Evolutionary conservation across 2,329 filamentous ascomycete genomes (phyloP).

Genomic region (Neonectria hederae): DNA sequence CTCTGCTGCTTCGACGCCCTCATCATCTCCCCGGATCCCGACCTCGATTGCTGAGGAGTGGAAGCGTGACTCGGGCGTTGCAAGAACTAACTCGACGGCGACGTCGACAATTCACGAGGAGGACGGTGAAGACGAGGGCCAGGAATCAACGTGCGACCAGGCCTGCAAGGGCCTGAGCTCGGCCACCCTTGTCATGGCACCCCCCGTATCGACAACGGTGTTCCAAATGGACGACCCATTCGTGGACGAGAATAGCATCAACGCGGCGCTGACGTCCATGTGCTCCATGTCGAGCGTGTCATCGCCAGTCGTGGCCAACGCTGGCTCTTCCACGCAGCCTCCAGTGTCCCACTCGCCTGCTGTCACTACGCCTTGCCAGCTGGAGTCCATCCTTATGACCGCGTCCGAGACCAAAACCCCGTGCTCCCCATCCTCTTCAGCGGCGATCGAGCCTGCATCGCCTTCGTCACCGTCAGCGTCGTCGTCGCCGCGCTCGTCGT

Average conservation of each 20-base stretch:
- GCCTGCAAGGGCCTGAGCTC: conserved; percentile 2
- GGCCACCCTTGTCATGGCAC: conserved; percentile 9
- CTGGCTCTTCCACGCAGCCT: conserved; percentile 35
- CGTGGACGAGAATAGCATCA: conserved; percentile 38
- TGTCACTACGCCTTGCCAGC: conserved; percentile 26
- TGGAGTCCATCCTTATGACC: conserved; percentile 23
- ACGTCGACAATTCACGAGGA: conserved; percentile 52
- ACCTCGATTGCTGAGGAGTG: conserved; percentile 50
- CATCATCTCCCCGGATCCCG: conserved; percentile 34
- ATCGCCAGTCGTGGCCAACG: conserved; percentile 39
- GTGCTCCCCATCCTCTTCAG: conserved; percentile 26
- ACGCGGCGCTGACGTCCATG: conserved; percentile 33
- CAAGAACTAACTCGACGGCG: conserved; percentile 54
- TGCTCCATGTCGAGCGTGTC: conserved; percentile 33
- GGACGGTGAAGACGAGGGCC: conserved; percentile 51
- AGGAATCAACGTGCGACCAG: conserved; percentile 31
- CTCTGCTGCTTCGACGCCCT: conserved; percentile 29
- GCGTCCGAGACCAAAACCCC: conserved; percentile 27
- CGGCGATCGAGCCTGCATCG: conserved; percentile 15
- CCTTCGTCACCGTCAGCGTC: conserved; percentile 22
- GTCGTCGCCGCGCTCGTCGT: conserved; percentile 39
- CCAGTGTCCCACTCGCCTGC: conserved; percentile 28
- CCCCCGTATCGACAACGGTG: conserved; percentile 26
- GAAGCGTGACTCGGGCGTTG: conserved; percentile 66
- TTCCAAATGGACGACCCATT: conserved; percentile 36